Evolutionary conservation across 805 yeast species (phyloP).

Genomic region (Starmerella etchellsii): DNA sequence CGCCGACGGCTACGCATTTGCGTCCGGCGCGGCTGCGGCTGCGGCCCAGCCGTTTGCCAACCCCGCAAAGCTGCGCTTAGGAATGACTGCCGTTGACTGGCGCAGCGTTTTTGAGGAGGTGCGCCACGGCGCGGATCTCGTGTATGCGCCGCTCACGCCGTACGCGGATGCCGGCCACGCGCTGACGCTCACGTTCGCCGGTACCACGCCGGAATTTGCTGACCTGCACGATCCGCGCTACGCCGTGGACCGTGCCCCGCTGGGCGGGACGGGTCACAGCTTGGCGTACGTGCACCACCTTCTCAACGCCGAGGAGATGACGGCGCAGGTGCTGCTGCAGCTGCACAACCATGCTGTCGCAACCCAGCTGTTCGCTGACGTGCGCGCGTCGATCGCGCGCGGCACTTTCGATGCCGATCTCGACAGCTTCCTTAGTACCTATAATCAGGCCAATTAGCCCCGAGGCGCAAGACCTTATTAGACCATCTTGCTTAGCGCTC

Average conservation of each 20-base stretch:
- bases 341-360: constrained; percentile 28
- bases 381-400: constrained; percentile 23
- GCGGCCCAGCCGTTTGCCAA: not conserved
- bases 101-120: constrained; percentile 20
- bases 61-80: constrained; percentile 7
- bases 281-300: constrained; percentile 34
- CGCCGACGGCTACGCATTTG: constrained; percentile 11
- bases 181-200: constrained; percentile 22
- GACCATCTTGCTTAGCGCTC: too few species aligned
- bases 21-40: not conserved
- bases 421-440: not conserved
- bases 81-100: constrained; percentile 14
- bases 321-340: constrained; percentile 32
- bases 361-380: constrained; percentile 24
- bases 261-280: constrained; percentile 24
- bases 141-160: constrained; percentile 24
- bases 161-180: constrained; percentile 31
- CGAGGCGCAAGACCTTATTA: too few species aligned
- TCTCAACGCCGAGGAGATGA: constrained; percentile 32
- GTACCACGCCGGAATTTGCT: constrained; percentile 17
- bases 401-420: constrained; percentile 24
- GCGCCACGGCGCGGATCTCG: constrained; percentile 27
- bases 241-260: constrained; percentile 23
- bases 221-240: constrained; percentile 27
- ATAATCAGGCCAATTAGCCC: too few species aligned